Evolutionary conservation across 805 yeast genomes (phyloP).

Genomic region (Naumovozyma dairenensis): DNA sequence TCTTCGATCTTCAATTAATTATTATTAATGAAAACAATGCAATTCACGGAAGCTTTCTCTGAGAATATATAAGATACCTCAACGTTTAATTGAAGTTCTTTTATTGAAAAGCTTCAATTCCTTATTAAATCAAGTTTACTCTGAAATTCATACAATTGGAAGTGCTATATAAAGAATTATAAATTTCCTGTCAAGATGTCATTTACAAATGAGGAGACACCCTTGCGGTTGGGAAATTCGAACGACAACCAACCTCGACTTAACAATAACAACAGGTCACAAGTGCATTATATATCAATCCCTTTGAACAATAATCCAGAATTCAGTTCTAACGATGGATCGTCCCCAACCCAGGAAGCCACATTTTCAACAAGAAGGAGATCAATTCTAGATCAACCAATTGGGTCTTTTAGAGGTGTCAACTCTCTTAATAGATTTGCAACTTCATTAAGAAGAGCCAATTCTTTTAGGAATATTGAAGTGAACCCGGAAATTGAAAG

Average conservation of each 20-base stretch:
- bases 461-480: conserved; percentile 53
- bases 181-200: no score
- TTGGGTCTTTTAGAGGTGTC: conserved; percentile 52
- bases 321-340: background rate
- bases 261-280: conserved; percentile 4
- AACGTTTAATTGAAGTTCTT: no score
- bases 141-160: no score
- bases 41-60: no score
- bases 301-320: conserved; percentile 21
- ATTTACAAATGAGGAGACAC: no score
- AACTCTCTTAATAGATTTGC: conserved; percentile 74
- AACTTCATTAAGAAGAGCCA: conserved; percentile 69
- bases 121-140: no score
- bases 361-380: conserved; percentile 22
- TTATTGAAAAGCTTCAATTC: no score
- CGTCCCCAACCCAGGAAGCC: background rate
- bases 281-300: conserved; percentile 26
- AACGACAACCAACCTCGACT: conserved; percentile 1
- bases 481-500: conserved; percentile 35
- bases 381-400: conserved; percentile 35
- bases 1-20: no score
- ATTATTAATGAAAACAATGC: no score
- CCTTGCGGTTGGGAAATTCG: conserved; percentile 5
- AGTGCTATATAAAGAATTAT: no score
- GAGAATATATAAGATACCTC: no score